A percentile compares a stretch with the other conserved stretches of the same genome.
Evolutionary conservation across 2,329 filamentous ascomycete genomes (phyloP).

Genomic region (Ophiostoma quercus): DNA sequence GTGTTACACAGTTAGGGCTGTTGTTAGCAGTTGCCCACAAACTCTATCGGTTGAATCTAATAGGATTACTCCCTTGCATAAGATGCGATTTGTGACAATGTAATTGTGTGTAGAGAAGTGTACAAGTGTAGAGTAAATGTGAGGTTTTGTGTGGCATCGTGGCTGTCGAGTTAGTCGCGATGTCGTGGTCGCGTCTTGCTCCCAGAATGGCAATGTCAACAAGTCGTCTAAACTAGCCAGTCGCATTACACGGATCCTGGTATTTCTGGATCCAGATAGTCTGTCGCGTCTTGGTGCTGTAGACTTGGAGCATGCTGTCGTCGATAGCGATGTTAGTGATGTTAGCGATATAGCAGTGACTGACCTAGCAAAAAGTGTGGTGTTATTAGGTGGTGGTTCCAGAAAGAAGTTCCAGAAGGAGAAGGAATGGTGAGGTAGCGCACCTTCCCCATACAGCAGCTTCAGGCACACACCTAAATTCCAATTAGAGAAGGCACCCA

Average conservation of each 20-base stretch:
- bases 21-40: background rate
- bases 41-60: background rate
- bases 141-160: background rate
- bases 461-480: background rate
- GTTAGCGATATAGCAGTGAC: background rate
- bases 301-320: background rate
- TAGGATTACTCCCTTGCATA: background rate
- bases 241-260: constrained; percentile 22
- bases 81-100: background rate
- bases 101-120: too few relatives aligned
- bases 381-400: too few relatives aligned
- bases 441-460: background rate
- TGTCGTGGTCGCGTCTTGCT: background rate
- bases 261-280: constrained; percentile 6
- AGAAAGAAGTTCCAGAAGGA: background rate
- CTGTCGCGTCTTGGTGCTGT: background rate
- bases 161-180: too few relatives aligned
- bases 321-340: background rate
- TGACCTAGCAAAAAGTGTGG: too few relatives aligned
- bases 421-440: background rate
- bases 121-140: too few relatives aligned
- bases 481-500: background rate
- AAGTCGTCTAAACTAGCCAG: constrained; percentile 10
- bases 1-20: background rate
- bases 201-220: background rate